Evolutionary conservation across 2,329 filamentous ascomycete genomes (phyloP), one percentile per base, ranked within the genome.

Genomic region (Sporothrix protearum): DNA sequence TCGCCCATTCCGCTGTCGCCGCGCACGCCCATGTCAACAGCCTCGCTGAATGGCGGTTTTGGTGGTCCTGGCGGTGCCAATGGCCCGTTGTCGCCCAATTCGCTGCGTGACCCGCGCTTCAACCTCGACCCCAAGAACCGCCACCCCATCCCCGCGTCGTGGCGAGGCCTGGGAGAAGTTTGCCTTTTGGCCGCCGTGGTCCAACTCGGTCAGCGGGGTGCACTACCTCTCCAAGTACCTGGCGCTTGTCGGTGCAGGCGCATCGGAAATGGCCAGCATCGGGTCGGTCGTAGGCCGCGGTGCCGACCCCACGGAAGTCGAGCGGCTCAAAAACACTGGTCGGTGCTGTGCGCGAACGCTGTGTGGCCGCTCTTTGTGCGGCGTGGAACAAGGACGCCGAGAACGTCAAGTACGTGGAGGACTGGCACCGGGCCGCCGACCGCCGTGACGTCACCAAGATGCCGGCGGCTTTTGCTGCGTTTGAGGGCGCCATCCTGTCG

Each of bases 301-400:
- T 53, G 83, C 83, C 16, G 85, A 85, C 80, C 83, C 78, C 77
- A 85, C 84, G 71, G 86, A 89, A 16, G 81, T 91, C 66, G 95
- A 98, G 75, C 86, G 89, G 61, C 84, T 99, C 63, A 93, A 89
- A 89, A 76, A 81, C 86, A 2, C 85, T 98, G 66, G 91, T 98
- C 53, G 90, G 90, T 36, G 85, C 87, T 16, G 89, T 94, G 7
- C 88, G 96, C 69, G 96, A 99, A 78, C 88, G 96, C 74, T 95
- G 91, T 74, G 90, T 96, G 2, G 89, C 90, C 39, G 94, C 94
- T 1, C 87, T 97, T 25, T 97, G 93, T 78, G 91, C 91, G 16
- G 92, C 94, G 0, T 99, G 96, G 96, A 95, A 93, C 77, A 91
- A 90, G 69, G 96, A 99, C 80, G 93, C 95, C 2, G 93, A 97